Evolutionary conservation across 1,284 basidiomycete genomes (phyloP).

Genomic region (Leccinum pachyderme): DNA sequence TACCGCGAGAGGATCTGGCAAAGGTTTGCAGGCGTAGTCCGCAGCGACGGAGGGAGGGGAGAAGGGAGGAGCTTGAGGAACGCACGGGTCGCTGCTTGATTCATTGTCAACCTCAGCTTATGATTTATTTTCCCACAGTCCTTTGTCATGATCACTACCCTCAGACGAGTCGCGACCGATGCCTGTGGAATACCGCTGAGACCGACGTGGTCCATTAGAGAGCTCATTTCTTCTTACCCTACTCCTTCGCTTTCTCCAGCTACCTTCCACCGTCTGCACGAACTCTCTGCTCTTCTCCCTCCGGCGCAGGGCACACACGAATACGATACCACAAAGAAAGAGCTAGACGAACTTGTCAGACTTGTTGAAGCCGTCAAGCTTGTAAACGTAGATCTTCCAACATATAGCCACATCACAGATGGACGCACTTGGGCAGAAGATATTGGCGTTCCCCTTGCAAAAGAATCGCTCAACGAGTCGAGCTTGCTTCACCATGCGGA

Average conservation of each 20-base stretch:
- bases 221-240: conserved; percentile 72
- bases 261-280: conserved; percentile 61
- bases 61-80: conserved; percentile 54
- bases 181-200: conserved; percentile 56
- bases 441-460: conserved; percentile 34
- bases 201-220: conserved; percentile 75
- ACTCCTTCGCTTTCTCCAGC: conserved; percentile 54
- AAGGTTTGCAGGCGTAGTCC: conserved; percentile 54
- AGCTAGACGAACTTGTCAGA: conserved; percentile 67
- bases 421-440: conserved; percentile 45
- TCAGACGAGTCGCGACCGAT: conserved; percentile 41
- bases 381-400: conserved; percentile 42
- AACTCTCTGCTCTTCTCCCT: conserved; percentile 66
- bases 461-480: conserved; percentile 26
- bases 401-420: conserved; percentile 37
- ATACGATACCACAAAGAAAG: conserved; percentile 47
- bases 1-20: conserved; percentile 70
- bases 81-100: conserved; percentile 37
- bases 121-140: conserved; percentile 23
- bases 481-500: conserved; percentile 50
- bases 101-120: conserved; percentile 17
- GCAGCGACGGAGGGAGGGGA: conserved; percentile 56
- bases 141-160: conserved; percentile 5
- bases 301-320: conserved; percentile 55
- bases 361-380: conserved; percentile 77